Conservation (phyloP, 441 rosid genomes). For the Pelargonium australe region DNA sequence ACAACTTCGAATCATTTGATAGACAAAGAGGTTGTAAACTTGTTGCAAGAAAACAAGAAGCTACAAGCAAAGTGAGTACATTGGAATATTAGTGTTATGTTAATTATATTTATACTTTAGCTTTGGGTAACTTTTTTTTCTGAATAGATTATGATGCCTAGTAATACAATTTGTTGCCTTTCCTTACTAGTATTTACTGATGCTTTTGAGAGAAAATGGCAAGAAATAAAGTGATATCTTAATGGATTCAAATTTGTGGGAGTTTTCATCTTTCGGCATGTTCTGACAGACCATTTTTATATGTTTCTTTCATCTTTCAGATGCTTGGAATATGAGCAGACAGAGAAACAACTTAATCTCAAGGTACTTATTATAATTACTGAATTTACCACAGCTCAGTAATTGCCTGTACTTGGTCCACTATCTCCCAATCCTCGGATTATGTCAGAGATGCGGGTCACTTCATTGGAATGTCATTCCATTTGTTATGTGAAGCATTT, state of each 20-base stretch:
- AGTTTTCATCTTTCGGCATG: not conserved
- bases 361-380: slow-evolving; percentile 42
- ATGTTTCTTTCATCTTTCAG: slow-evolving; percentile 30
- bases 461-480: too few species aligned
- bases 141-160: not conserved
- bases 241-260: not conserved
- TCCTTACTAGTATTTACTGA: too few species aligned
- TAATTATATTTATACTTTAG: not conserved
- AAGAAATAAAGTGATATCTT: not conserved
- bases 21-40: slow-evolving; percentile 36
- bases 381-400: not conserved
- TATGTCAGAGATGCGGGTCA: too few species aligned
- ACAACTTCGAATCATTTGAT: slow-evolving; percentile 25
- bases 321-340: slow-evolving; percentile 58
- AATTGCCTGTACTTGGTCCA: not conserved
- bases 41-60: slow-evolving; percentile 65
- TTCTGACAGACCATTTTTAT: not conserved
- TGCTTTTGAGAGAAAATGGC: too few species aligned
- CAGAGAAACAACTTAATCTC: slow-evolving; percentile 42
- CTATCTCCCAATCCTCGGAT: not conserved
- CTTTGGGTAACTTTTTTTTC: not conserved
- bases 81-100: slow-evolving; percentile 3
- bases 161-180: not conserved
- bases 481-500: too few species aligned
- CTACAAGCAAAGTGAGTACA: slow-evolving; percentile 61